Conservation (phyloP, 495 filamentous ascomycete species). For the Terfezia boudieri region DNA sequence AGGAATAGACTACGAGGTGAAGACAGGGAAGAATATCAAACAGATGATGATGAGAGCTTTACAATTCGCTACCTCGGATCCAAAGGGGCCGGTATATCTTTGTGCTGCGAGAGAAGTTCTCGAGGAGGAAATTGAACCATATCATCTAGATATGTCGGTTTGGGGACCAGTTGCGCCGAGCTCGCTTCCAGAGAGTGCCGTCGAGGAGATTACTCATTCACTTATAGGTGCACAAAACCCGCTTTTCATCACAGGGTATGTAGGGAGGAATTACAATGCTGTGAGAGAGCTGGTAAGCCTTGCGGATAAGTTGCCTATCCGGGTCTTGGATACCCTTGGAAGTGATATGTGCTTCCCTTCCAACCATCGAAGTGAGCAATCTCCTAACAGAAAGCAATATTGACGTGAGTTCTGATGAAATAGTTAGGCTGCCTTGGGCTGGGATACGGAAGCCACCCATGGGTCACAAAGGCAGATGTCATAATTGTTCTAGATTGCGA, state of each 20-base stretch:
- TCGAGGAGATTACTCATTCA: conserved; percentile 45
- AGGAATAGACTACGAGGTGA: conserved; percentile 45
- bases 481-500: conserved; percentile 78
- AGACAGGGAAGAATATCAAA: conserved; percentile 80
- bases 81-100: conserved; percentile 71
- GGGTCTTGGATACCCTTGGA: conserved; percentile 74
- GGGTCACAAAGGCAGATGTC: conserved; percentile 53
- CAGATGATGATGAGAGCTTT: conserved; percentile 84
- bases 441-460: conserved; percentile 51
- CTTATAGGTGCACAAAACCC: conserved; percentile 54
- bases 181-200: conserved; percentile 43
- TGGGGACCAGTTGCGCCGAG: conserved; percentile 60
- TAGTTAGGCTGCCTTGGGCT: conserved; percentile 43
- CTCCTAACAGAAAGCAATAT: too few relatives aligned
- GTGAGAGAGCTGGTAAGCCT: conserved; percentile 52
- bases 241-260: conserved; percentile 63
- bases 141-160: conserved; percentile 43
- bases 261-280: conserved; percentile 48
- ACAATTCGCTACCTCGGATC: conserved; percentile 63
- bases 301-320: conserved; percentile 50
- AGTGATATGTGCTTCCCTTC: conserved; percentile 93
- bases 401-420: too few relatives aligned
- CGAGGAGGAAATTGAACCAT: conserved; percentile 77
- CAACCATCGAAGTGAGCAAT: conserved; percentile 27
- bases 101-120: conserved; percentile 70